These are phyloP conservation scores for Neoboletus magnificus DNA, from an alignment of 768 basidiomycete species.

Conservation along the genomic window DNA sequence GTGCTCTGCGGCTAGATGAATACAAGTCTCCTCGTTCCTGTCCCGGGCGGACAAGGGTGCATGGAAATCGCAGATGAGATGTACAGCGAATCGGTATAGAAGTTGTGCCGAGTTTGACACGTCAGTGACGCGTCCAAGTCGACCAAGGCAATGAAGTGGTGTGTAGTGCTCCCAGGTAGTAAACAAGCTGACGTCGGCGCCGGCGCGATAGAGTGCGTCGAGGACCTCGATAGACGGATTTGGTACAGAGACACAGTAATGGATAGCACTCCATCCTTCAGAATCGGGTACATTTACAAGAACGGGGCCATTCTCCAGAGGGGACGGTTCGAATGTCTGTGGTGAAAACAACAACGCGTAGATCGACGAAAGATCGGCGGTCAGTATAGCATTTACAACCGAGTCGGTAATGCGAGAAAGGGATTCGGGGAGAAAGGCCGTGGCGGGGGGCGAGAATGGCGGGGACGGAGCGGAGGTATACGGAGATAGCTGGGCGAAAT, in stretches of 20 bases:
- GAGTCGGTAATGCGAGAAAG: conserved; percentile 45
- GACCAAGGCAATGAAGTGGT: conserved; percentile 64
- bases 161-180: conserved; percentile 63
- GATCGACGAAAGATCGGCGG: conserved; percentile 48
- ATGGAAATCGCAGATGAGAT: conserved; percentile 66
- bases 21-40: conserved; percentile 68
- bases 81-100: conserved; percentile 58
- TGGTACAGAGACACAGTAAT: conserved; percentile 58
- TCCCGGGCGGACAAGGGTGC: conserved; percentile 67
- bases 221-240: conserved; percentile 59
- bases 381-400: conserved; percentile 52
- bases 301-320: conserved; percentile 35
- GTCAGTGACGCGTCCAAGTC: conserved; percentile 33
- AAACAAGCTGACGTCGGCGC: conserved; percentile 71
- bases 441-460: conserved; percentile 27
- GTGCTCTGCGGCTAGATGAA: conserved; percentile 76
- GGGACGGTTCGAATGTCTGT: conserved; percentile 42
- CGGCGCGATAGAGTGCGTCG: conserved; percentile 71
- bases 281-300: conserved; percentile 69
- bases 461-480: conserved; percentile 20
- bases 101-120: conserved; percentile 34
- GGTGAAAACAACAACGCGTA: conserved; percentile 55
- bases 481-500: conserved; percentile 27
- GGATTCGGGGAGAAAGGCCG: conserved; percentile 39
- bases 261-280: conserved; percentile 70